A percentile compares a stretch with the other conserved stretches of the same genome.
Evolutionary conservation across 192 early-diverging fungal genomes (phyloP).

Genomic region (Phycomyces blakesleeanus): DNA sequence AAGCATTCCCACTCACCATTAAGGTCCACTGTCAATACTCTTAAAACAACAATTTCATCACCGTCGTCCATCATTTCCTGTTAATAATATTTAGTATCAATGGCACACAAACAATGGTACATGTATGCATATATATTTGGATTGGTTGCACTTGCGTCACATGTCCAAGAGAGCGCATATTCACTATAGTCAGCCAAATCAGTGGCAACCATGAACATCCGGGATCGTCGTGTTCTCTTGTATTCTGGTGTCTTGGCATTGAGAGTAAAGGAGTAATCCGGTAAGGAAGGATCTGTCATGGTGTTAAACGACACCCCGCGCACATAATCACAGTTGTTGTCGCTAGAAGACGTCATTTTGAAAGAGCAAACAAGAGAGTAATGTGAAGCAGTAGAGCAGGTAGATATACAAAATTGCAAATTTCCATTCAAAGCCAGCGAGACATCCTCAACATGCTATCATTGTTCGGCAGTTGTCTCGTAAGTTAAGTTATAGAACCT

Average conservation of each 20-base stretch:
- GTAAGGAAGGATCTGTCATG: constrained; percentile 33
- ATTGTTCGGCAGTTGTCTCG: no score
- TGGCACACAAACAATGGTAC: not conserved
- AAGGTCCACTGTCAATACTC: constrained; percentile 19
- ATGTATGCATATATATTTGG: not conserved
- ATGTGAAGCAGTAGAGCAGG: no score
- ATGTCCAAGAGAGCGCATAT: constrained; percentile 49
- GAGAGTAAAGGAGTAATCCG: constrained; percentile 46
- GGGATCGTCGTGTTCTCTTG: constrained; percentile 28
- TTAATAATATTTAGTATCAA: not conserved
- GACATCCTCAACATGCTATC: no score
- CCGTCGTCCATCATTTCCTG: constrained; percentile 49
- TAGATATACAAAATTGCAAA: no score
- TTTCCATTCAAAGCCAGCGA: no score
- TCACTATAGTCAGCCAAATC: constrained; percentile 49
- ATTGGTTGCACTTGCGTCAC: constrained; percentile 22
- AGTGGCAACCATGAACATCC: constrained; percentile 49
- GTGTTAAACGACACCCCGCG: constrained; percentile 35
- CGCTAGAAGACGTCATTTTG: no score
- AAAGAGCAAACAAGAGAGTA: no score
- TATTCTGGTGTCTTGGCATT: constrained; percentile 39
- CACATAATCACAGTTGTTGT: constrained; percentile 21
- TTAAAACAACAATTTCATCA: constrained; percentile 35
- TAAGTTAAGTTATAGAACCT: no score
- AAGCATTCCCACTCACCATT: constrained; percentile 2